Conservation (phyloP, 345 rosid species). For the Nephelium lappaceum region DNA sequence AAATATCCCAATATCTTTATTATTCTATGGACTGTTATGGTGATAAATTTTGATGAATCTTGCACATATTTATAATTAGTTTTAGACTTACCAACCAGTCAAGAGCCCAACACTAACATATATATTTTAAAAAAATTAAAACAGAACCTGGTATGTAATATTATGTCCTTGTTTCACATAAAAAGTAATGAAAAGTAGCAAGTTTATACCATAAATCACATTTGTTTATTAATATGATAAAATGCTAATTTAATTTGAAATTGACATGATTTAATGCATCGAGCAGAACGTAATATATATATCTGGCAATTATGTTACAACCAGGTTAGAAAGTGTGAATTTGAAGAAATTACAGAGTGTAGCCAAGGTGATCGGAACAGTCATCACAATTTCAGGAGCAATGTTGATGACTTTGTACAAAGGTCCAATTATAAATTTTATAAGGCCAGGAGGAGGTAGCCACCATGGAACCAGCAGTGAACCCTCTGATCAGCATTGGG, state of each 20-base stretch:
- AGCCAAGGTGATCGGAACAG: constrained; percentile 80
- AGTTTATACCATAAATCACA: too few relatives aligned
- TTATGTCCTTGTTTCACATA: too few relatives aligned
- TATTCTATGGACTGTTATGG: neutral
- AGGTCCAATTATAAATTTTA: constrained; percentile 71
- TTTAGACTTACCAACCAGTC: too few relatives aligned
- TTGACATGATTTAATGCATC: too few relatives aligned
- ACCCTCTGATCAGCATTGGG: constrained; percentile 57
- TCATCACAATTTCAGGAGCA: constrained; percentile 73
- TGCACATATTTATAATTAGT: neutral
- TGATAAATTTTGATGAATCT: neutral
- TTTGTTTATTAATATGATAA: too few relatives aligned
- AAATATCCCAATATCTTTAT: neutral
- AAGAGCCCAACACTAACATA: too few relatives aligned
- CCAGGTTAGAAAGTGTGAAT: constrained; percentile 73
- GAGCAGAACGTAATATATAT: neutral
- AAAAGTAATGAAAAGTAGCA: too few relatives aligned
- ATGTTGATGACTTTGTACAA: constrained; percentile 94
- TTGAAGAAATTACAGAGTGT: constrained; percentile 59
- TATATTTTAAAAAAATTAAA: too few relatives aligned
- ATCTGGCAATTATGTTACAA: constrained; percentile 6
- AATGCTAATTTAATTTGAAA: too few relatives aligned
- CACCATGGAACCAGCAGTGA: constrained; percentile 36
- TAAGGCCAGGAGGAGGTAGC: constrained; percentile 36
- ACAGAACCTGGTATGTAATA: too few relatives aligned